These are phyloP conservation scores for Ceratonia siliqua DNA, from an alignment of 306 rosid species.

Conservation along the genomic window DNA sequence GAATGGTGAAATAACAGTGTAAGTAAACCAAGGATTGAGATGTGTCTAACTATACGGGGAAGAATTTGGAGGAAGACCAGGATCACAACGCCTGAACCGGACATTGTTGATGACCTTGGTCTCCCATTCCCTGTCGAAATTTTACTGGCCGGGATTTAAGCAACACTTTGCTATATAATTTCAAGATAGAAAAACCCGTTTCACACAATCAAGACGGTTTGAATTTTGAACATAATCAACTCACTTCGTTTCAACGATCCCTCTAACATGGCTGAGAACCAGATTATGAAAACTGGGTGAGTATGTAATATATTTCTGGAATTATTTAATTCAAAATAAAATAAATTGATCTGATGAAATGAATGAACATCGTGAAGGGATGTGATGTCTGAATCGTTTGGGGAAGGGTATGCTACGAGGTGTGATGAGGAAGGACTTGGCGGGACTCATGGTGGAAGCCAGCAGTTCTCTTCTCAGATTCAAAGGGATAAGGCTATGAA, in stretches of 20 bases:
- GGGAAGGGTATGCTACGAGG: conserved; percentile 80
- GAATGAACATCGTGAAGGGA: no score
- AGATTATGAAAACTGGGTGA: no score
- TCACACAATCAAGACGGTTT: neutral
- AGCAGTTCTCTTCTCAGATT: conserved; percentile 27
- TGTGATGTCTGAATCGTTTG: conserved; percentile 79
- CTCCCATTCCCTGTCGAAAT: neutral
- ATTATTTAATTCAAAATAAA: no score
- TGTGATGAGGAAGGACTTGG: conserved; percentile 92
- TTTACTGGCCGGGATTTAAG: neutral
- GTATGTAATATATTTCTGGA: no score
- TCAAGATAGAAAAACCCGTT: neutral
- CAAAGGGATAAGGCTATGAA: conserved; percentile 40
- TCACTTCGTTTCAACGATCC: no score
- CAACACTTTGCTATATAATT: neutral
- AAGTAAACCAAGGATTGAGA: no score
- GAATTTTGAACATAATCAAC: no score
- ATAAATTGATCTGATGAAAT: no score
- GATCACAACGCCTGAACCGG: neutral
- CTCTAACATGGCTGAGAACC: no score
- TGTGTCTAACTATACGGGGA: no score
- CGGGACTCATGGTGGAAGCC: conserved; percentile 56
- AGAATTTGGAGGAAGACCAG: neutral
- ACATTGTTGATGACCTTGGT: neutral
- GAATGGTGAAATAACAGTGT: no score